Conservation (phyloP, 768 basidiomycete species). For the Exsudoporus frostii region DNA sequence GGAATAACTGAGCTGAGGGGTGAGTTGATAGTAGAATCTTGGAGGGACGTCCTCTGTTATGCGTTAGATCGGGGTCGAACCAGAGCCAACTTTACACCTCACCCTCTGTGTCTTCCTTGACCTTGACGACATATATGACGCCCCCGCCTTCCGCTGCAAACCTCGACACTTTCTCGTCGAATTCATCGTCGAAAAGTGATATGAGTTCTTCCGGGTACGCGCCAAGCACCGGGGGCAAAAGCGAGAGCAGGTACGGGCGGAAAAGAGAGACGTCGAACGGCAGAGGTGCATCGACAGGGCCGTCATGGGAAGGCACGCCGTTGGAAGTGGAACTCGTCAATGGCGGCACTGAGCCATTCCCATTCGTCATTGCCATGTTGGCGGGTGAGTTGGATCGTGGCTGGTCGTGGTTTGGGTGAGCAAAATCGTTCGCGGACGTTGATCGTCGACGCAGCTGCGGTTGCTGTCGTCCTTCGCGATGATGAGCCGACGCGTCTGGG, state of each 20-base stretch:
- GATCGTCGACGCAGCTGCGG: conserved; percentile 8
- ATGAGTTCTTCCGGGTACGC: conserved; percentile 63
- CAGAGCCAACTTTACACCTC: conserved; percentile 17
- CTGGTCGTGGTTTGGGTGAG: conserved; percentile 11
- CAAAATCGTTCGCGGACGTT: not conserved
- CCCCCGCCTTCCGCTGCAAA: conserved; percentile 76
- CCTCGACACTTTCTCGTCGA: conserved; percentile 69
- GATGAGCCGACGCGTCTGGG: conserved; percentile 26
- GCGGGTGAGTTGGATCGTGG: conserved; percentile 6
- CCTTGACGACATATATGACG: conserved; percentile 80
- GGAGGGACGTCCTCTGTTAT: conserved; percentile 60
- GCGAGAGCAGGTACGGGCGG: conserved; percentile 61
- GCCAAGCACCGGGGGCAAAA: conserved; percentile 83
- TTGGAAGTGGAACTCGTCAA: conserved; percentile 31
- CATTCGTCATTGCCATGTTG: conserved; percentile 23
- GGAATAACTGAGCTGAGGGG: conserved; percentile 75
- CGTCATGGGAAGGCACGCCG: conserved; percentile 24
- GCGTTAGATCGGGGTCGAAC: conserved; percentile 6
- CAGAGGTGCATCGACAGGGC: conserved; percentile 37
- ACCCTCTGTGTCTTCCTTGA: conserved; percentile 75
- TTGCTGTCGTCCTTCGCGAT: conserved; percentile 23
- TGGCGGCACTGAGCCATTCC: conserved; percentile 24
- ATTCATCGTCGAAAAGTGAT: conserved; percentile 66
- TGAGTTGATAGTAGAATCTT: conserved; percentile 64
- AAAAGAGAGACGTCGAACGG: conserved; percentile 70